Percentiles rank a stretch among this genome's conserved stretches.
These are phyloP conservation scores for Hordeum marinum DNA, from an alignment of 176 grass and related monocot species.

Conservation along the genomic window DNA sequence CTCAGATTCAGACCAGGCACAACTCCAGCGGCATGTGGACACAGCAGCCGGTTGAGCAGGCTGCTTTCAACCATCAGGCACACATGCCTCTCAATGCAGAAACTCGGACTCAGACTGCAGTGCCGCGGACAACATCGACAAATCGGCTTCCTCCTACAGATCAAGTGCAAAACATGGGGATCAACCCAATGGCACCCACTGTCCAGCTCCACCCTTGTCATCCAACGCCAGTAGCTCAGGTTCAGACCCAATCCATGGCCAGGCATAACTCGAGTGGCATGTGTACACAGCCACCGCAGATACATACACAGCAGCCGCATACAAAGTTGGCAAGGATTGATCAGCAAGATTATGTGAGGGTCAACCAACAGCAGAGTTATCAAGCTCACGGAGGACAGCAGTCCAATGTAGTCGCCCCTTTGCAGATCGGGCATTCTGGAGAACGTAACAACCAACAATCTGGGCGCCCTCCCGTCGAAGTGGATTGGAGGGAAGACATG, in stretches of 20 bases:
- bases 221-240: background rate
- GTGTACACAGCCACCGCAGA: background rate
- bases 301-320: background rate
- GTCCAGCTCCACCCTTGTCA: background rate
- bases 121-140: no score
- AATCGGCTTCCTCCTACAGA: no score
- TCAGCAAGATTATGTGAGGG: background rate
- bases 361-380: background rate
- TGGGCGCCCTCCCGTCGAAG: background rate
- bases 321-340: background rate
- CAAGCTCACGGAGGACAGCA: background rate
- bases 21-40: no score
- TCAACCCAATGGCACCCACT: background rate
- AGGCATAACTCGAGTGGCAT: background rate
- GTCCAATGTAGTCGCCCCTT: background rate
- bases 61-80: background rate
- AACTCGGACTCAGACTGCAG: no score
- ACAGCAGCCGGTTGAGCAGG: no score
- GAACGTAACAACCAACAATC: background rate
- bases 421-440: background rate
- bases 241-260: background rate
- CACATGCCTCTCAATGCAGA: background rate
- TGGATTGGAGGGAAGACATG: slow-evolving; percentile 19
- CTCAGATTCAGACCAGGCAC: no score
- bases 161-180: no score